These are phyloP conservation scores for Myxozyma udenii DNA, from an alignment of 805 yeast genomes.

Conservation along the genomic window DNA sequence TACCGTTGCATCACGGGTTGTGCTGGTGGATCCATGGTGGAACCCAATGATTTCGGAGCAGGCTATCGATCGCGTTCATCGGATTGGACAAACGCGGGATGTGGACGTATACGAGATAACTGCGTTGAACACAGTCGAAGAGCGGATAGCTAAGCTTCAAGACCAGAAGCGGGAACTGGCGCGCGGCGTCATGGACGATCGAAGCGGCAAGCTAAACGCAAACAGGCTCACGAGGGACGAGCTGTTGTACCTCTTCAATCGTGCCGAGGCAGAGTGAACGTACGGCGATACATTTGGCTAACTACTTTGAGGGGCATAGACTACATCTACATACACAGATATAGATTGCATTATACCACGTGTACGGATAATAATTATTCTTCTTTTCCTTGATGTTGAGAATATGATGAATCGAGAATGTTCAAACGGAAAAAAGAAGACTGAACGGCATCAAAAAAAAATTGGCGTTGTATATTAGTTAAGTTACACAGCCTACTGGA, in stretches of 20 bases:
- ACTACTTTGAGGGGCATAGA: neutral
- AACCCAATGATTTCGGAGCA: conserved; percentile 52
- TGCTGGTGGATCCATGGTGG: conserved; percentile 51
- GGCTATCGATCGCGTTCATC: conserved; percentile 52
- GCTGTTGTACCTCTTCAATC: conserved; percentile 32
- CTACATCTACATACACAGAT: no score
- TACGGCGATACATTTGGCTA: neutral
- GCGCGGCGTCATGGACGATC: conserved; percentile 76
- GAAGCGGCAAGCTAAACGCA: conserved; percentile 25
- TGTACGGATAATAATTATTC: no score
- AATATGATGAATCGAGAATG: no score
- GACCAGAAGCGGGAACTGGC: conserved; percentile 73
- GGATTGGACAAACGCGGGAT: conserved; percentile 46
- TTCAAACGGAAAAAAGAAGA: no score
- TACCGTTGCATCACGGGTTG: conserved; percentile 44
- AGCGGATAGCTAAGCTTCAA: conserved; percentile 76
- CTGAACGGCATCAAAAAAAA: no score
- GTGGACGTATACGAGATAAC: conserved; percentile 48
- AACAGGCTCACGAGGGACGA: conserved; percentile 34
- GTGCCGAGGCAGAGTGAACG: neutral
- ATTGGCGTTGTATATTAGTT: no score
- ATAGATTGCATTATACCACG: no score
- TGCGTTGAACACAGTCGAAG: conserved; percentile 44
- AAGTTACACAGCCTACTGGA: no score
- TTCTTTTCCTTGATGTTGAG: no score